Percentiles rank a stretch among this genome's conserved stretches.
phyloP scores from a whole-genome alignment of 2,329 filamentous ascomycete species.

The Polychaeton citri region DNA sequence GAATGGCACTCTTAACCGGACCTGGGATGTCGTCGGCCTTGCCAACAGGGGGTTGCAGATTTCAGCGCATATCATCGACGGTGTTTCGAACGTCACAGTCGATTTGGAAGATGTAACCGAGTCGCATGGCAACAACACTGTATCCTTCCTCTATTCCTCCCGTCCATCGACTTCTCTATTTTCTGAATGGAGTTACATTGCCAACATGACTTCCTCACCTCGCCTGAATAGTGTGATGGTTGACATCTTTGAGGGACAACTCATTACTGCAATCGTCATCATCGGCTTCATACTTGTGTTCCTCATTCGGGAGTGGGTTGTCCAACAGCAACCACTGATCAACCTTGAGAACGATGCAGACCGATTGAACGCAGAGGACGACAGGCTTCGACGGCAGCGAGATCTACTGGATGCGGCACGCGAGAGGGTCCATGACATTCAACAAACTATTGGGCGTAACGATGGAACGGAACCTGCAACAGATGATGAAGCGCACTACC shows the following conservation, averaged over 20 bases:
- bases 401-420: conserved; percentile 16
- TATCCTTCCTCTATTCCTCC: conserved; percentile 12
- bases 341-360: conserved; percentile 35
- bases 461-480: conserved; percentile 8
- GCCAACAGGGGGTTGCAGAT: background rate
- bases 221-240: conserved; percentile 67
- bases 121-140: conserved; percentile 8
- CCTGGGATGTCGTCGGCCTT: background rate
- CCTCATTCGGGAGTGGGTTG: conserved; percentile 90
- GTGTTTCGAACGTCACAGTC: conserved; percentile 1
- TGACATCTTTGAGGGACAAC: conserved; percentile 76
- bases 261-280: conserved; percentile 85
- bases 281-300: conserved; percentile 95
- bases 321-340: conserved; percentile 89
- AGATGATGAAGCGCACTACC: conserved; percentile 7
- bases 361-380: conserved; percentile 15
- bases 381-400: conserved; percentile 12
- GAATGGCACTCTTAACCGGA: background rate
- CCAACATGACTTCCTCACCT: conserved; percentile 54
- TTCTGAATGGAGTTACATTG: conserved; percentile 30
- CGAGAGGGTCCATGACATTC: conserved; percentile 6
- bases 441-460: conserved; percentile 4
- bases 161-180: conserved; percentile 11
- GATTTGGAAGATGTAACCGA: background rate
- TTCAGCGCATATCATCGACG: background rate